phyloP scores from a whole-genome alignment of 1,284 basidiomycete genomes.

The Termitomyces sp. region DNA sequence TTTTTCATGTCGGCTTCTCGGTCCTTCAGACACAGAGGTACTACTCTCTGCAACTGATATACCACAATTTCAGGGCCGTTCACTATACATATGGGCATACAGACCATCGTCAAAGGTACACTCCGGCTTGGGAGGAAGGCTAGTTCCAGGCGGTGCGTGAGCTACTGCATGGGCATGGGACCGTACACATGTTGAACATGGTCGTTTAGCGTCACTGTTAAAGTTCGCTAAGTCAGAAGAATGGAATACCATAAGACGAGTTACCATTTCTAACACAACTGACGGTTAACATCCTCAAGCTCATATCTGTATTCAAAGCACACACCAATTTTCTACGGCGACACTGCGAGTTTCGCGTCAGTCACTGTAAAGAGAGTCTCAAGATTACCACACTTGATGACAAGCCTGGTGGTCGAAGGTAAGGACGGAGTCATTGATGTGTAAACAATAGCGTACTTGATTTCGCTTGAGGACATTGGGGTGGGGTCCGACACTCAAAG shows the following conservation, averaged over 20 bases:
- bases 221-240: conserved; percentile 7
- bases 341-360: conserved; percentile 41
- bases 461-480: conserved; percentile 57
- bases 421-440: background rate
- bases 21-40: conserved; percentile 37
- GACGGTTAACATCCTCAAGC: background rate
- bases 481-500: conserved; percentile 29
- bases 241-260: conserved; percentile 9
- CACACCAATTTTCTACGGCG: conserved; percentile 68
- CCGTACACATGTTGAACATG: conserved; percentile 63
- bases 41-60: conserved; percentile 36
- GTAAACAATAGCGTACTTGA: conserved; percentile 36
- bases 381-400: conserved; percentile 36
- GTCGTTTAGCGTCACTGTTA: conserved; percentile 60
- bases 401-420: conserved; percentile 33
- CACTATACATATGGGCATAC: conserved; percentile 11
- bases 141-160: conserved; percentile 50
- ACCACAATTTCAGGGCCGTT: background rate
- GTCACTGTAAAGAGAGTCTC: conserved; percentile 19
- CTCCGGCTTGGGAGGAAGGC: conserved; percentile 49
- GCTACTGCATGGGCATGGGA: conserved; percentile 59
- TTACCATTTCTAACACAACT: conserved; percentile 56
- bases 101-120: conserved; percentile 67
- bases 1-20: conserved; percentile 55
- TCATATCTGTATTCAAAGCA: conserved; percentile 10